A percentile compares a stretch with the other conserved stretches of the same genome.
Evolutionary conservation across 202 grass and related monocot genomes (phyloP).

Genomic region (Schoenoplectus tabernaemontani): DNA sequence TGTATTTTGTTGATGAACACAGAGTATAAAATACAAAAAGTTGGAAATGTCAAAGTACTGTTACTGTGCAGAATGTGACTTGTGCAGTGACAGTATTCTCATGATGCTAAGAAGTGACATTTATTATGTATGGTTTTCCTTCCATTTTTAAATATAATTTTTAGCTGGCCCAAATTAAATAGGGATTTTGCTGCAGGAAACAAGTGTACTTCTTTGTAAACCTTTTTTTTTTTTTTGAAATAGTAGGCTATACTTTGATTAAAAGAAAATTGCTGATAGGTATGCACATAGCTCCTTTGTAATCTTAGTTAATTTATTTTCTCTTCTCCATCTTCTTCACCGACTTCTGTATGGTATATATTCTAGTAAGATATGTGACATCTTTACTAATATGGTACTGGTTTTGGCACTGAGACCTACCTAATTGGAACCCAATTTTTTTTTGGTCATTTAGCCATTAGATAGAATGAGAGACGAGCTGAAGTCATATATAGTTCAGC

Average conservation of each 20-base stretch:
- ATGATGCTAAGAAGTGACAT: not conserved
- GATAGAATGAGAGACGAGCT: slow-evolving; percentile 88
- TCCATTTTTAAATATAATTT: not conserved
- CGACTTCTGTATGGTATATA: not conserved
- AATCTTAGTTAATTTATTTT: not conserved
- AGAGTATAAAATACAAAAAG: not conserved
- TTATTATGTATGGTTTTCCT: not conserved
- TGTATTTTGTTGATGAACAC: not conserved
- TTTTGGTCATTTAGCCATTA: slow-evolving; percentile 39
- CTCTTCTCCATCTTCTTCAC: not conserved
- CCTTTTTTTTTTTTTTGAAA: too few relatives aligned
- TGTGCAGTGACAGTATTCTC: not conserved
- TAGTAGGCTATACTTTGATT: too few relatives aligned
- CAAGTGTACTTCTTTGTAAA: not conserved
- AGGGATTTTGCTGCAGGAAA: not conserved
- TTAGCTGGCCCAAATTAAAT: not conserved
- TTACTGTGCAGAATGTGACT: not conserved
- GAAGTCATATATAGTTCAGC: slow-evolving; percentile 49
- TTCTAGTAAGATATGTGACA: not conserved
- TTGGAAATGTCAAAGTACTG: not conserved
- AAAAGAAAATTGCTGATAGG: too few relatives aligned
- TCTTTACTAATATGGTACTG: not conserved
- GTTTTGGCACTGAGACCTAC: not conserved
- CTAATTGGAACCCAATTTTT: slow-evolving; percentile 9
- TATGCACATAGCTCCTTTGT: too few relatives aligned